phyloP scores from a whole-genome alignment of 371 early-diverging fungal species.

The Rhizopus delemar region DNA sequence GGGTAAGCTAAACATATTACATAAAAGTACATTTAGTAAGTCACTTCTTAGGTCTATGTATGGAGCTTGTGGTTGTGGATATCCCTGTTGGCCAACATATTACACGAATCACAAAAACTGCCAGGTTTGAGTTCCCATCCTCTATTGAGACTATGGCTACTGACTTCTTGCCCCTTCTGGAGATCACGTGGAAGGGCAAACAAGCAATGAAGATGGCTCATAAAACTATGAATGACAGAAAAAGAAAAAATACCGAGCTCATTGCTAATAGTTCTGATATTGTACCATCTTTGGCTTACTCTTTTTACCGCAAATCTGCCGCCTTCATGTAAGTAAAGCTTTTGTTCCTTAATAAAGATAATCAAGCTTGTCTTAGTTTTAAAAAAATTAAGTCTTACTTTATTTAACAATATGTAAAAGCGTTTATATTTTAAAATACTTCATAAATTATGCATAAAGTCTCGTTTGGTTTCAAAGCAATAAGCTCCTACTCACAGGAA shows the following conservation, averaged over 20 bases:
- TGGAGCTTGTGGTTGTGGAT: conserved; percentile 9
- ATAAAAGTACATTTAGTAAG: no score
- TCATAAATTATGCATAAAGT: background rate
- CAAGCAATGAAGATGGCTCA: conserved; percentile 4
- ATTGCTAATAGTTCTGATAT: background rate
- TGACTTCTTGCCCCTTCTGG: conserved; percentile 7
- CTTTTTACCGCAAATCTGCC: no score
- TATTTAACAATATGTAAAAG: no score
- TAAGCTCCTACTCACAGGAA: conserved; percentile 12
- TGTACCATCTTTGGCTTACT: no score
- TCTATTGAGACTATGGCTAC: background rate
- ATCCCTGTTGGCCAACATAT: conserved; percentile 2
- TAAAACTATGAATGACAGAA: conserved; percentile 1
- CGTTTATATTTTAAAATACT: no score
- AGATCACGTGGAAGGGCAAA: conserved; percentile 2
- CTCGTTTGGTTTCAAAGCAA: conserved; percentile 13
- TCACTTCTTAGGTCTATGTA: conserved; percentile 3
- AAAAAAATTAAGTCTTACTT: no score
- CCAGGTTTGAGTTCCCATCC: conserved; percentile 4
- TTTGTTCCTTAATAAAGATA: no score
- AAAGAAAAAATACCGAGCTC: background rate
- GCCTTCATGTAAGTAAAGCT: no score
- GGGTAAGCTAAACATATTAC: conserved; percentile 9
- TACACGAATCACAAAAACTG: conserved; percentile 5
- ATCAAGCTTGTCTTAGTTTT: no score